A percentile compares a stretch with the other conserved stretches of the same genome.
These are phyloP conservation scores for Eutypella sp. DNA, from an alignment of 2,329 filamentous ascomycete species.

Conservation along the genomic window DNA sequence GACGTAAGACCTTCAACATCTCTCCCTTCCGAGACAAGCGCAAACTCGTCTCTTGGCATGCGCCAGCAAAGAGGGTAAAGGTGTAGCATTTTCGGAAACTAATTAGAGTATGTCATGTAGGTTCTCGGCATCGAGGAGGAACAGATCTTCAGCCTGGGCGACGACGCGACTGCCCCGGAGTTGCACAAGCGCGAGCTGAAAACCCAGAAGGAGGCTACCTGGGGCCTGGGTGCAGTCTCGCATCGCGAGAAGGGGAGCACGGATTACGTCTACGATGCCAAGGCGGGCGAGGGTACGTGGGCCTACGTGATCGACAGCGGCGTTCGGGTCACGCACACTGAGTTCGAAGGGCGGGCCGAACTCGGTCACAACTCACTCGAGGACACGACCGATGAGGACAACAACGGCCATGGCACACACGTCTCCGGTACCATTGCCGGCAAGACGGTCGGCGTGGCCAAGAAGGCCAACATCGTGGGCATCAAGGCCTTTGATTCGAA, in stretches of 20 bases:
- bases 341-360: conserved; percentile 37
- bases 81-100: too few species aligned
- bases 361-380: conserved; percentile 25
- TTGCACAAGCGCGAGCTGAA: conserved; percentile 17
- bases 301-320: conserved; percentile 53
- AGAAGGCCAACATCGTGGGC: not conserved
- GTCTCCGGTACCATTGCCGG: conserved; percentile 40
- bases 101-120: too few species aligned
- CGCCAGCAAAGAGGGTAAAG: too few species aligned
- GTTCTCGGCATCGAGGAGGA: conserved; percentile 26
- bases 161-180: conserved; percentile 15
- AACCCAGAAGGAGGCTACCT: conserved; percentile 32
- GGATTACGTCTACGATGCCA: conserved; percentile 37
- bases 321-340: conserved; percentile 37
- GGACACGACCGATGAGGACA: conserved; percentile 26
- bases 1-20: conserved; percentile 22
- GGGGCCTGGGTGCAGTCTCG: conserved; percentile 44
- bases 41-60: too few species aligned
- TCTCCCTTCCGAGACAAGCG: too few species aligned
- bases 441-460: not conserved
- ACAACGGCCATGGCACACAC: conserved; percentile 42
- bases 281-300: conserved; percentile 36
- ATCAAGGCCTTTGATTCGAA: not conserved
- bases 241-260: conserved; percentile 27
- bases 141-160: conserved; percentile 23